Evolutionary conservation across 2,329 filamentous ascomycete species (phyloP).

Genomic region (Neophaeococcomyces mojaviensis): DNA sequence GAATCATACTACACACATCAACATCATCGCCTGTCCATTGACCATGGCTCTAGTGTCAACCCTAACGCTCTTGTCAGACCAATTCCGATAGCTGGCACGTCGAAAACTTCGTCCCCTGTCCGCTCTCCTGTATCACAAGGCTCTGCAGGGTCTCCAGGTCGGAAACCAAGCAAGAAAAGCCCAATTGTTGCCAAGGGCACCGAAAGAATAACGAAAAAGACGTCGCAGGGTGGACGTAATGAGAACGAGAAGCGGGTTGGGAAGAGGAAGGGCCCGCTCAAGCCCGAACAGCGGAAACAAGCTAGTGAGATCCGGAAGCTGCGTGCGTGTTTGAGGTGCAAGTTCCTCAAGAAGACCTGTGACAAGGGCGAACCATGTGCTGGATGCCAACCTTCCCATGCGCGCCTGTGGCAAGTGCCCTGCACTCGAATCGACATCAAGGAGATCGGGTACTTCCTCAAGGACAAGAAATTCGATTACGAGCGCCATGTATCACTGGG

Average conservation of each 20-base stretch:
- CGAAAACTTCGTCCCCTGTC: slow-evolving; percentile 49
- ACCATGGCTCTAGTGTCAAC: slow-evolving; percentile 49
- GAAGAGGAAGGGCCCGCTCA: slow-evolving; percentile 77
- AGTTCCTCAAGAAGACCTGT: slow-evolving; percentile 98
- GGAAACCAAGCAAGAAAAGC: slow-evolving; percentile 63
- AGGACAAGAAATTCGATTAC: slow-evolving; percentile 97
- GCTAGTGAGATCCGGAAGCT: slow-evolving; percentile 95
- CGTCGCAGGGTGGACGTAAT: slow-evolving; percentile 65
- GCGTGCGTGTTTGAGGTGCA: slow-evolving; percentile 87
- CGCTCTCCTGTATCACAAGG: slow-evolving; percentile 55
- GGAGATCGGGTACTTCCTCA: slow-evolving; percentile 97
- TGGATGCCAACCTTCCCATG: slow-evolving; percentile 91
- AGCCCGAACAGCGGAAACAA: slow-evolving; percentile 91
- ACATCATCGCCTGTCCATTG: slow-evolving; percentile 34
- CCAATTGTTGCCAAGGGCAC: slow-evolving; percentile 70
- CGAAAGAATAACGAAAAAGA: slow-evolving; percentile 76
- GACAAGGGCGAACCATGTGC: slow-evolving; percentile 95
- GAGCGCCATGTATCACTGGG: slow-evolving; percentile 80
- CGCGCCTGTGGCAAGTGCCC: slow-evolving; percentile 91
- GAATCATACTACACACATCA: slow-evolving; percentile 36
- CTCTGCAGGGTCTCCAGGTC: slow-evolving; percentile 55
- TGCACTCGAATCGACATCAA: slow-evolving; percentile 98
- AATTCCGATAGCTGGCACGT: slow-evolving; percentile 46
- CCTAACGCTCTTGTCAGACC: slow-evolving; percentile 61
- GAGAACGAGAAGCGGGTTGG: slow-evolving; percentile 92